Percentiles rank a stretch among this genome's conserved stretches.
phyloP scores from a whole-genome alignment of 352 stramenopile genomes.

The Peronosclerospora sorghi region DNA sequence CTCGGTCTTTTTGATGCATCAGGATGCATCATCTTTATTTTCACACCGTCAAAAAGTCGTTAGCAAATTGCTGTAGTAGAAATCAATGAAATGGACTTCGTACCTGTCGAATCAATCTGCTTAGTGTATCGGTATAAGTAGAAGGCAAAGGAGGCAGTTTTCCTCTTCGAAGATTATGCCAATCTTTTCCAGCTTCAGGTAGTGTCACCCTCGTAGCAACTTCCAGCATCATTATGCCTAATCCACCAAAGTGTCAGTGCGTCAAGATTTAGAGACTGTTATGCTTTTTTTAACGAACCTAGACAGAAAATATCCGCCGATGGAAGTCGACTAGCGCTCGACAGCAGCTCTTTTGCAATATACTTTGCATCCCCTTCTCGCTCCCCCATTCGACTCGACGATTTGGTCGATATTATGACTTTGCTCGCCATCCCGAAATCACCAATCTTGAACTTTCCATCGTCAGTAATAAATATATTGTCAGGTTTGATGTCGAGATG shows the following conservation, averaged over 20 bases:
- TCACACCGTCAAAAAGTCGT: background rate
- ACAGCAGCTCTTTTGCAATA: conserved; percentile 87
- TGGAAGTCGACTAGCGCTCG: conserved; percentile 38
- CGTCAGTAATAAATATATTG: conserved; percentile 88
- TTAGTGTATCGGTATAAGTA: conserved; percentile 39
- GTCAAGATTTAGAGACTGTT: background rate
- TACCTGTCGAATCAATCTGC: conserved; percentile 34
- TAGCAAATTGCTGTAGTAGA: background rate
- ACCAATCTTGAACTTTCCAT: conserved; percentile 69
- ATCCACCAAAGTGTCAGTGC: background rate
- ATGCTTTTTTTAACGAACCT: conserved; percentile 25
- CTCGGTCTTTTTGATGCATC: conserved; percentile 32
- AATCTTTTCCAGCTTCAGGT: conserved; percentile 41
- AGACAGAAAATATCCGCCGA: conserved; percentile 94
- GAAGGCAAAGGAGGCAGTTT: conserved; percentile 28
- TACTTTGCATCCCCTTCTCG: conserved; percentile 91
- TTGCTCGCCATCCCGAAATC: conserved; percentile 90
- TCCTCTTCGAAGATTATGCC: conserved; percentile 55
- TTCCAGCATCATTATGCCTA: conserved; percentile 64
- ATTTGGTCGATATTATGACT: conserved; percentile 14
- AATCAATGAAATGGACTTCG: background rate
- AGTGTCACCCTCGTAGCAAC: conserved; percentile 29
- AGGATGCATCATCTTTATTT: conserved; percentile 50
- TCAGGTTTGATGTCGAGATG: conserved; percentile 95
- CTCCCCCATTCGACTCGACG: conserved; percentile 30